Percentiles rank a stretch among this genome's conserved stretches.
Evolutionary conservation across 352 stramenopile genomes (phyloP).

Genomic region (Pythium apleroticum): DNA sequence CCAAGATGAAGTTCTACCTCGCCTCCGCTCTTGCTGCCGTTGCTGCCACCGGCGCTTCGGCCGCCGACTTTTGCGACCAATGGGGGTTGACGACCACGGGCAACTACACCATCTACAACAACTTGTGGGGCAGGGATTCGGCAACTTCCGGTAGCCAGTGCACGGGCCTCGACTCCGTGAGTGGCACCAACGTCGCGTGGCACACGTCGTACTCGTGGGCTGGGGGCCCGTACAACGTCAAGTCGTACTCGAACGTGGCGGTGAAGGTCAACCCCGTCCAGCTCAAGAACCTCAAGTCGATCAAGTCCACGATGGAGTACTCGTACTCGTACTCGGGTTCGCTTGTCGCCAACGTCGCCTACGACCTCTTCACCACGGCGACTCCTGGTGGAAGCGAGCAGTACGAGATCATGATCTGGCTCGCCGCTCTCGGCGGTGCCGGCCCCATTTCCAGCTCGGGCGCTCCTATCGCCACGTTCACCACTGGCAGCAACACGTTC

Average conservation of each 20-base stretch:
- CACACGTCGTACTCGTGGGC: slow-evolving; percentile 1
- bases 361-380: slow-evolving; percentile 42
- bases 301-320: slow-evolving; percentile 1
- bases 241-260: not conserved
- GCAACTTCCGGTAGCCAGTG: not conserved
- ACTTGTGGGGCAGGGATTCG: not conserved
- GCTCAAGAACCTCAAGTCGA: slow-evolving; percentile 1
- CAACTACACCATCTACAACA: not conserved
- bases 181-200: not conserved
- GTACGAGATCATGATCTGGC: slow-evolving; percentile 43
- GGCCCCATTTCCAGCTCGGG: slow-evolving; percentile 35
- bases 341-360: slow-evolving; percentile 8
- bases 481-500: slow-evolving; percentile 11
- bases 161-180: not conserved
- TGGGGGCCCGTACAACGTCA: not conserved
- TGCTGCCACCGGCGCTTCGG: not conserved
- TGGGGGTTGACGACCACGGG: not conserved
- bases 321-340: not conserved
- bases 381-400: slow-evolving; percentile 28
- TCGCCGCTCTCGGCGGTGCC: slow-evolving; percentile 33
- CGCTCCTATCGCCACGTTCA: slow-evolving; percentile 31
- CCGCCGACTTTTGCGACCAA: not conserved
- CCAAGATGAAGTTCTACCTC: not conserved
- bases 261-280: not conserved
- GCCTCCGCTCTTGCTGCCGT: not conserved